phyloP scores from a whole-genome alignment of 2,329 filamentous ascomycete genomes.

The Fusarium begoniae region DNA sequence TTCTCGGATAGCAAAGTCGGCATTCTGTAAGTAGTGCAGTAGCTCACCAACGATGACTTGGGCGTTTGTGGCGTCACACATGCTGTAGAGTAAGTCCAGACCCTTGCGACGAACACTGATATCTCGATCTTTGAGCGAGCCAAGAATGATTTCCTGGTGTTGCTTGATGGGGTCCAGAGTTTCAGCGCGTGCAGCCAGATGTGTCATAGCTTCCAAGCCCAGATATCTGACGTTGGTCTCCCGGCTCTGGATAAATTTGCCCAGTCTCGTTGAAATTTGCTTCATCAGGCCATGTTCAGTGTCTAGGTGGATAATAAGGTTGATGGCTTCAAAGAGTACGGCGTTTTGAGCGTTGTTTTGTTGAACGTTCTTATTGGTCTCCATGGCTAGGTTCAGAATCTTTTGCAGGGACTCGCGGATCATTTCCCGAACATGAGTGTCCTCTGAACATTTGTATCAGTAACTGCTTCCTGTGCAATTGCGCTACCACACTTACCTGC shows the following conservation, averaged over 20 bases:
- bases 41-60: slow-evolving; percentile 93
- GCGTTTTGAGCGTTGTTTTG: slow-evolving; percentile 99
- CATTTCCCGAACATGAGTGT: slow-evolving; percentile 89
- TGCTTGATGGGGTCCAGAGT: slow-evolving; percentile 98
- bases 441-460: slow-evolving; percentile 66
- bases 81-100: slow-evolving; percentile 96
- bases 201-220: slow-evolving; percentile 96
- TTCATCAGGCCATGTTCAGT: slow-evolving; percentile 95
- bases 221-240: slow-evolving; percentile 98
- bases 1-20: slow-evolving; percentile 96
- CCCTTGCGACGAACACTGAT: slow-evolving; percentile 97
- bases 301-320: slow-evolving; percentile 96
- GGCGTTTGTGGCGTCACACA: slow-evolving; percentile 97
- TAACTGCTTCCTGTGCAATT: not conserved
- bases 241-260: slow-evolving; percentile 94
- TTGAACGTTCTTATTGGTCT: slow-evolving; percentile 97
- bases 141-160: slow-evolving; percentile 95
- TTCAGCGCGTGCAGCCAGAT: slow-evolving; percentile 91
- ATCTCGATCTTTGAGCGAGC: slow-evolving; percentile 92
- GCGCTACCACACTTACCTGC: slow-evolving; percentile 69
- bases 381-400: slow-evolving; percentile 90
- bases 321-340: slow-evolving; percentile 97
- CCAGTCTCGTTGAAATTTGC: slow-evolving; percentile 89
- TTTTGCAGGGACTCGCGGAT: slow-evolving; percentile 91
- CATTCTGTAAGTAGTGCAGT: slow-evolving; percentile 91